Base-by-base conservation (phyloP, 192 early-diverging fungal genomes). In the Gonapodya prolifera region DNA sequence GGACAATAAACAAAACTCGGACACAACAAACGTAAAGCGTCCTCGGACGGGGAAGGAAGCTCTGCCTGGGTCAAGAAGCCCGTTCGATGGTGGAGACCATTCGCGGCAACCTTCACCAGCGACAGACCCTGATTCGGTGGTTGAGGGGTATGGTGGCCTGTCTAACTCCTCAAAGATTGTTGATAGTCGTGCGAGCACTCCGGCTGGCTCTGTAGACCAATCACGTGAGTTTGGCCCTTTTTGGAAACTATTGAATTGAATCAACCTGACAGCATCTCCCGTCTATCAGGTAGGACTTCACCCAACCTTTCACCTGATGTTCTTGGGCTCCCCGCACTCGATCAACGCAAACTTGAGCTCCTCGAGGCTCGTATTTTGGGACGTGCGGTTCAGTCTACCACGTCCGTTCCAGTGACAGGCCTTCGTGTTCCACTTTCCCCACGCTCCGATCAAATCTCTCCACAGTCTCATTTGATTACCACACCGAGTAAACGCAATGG, bases 291-390 rank as follows among this genome's bases (percentile, higher is more conserved):
- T 61, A 61, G 8, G 45, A 8, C 8, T 23, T 61, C 45, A 61
- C 45, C 8, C 23, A 61, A 23, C 45, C 23, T 23, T 16, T 61
- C 45, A 16, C 45, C 45, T 23, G 45, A 61, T 23, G 45, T 61
- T 23, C 71, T 73, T 73, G 18, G 28, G 2, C 71, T 73, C 8
- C 71, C 71, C 8, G 71, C 18, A 2, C 32, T 73, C 28, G 71
- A 73, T 29, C 71, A 73, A 29, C 71, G 71, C 28, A 73, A 73
- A 32, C 71, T 73, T 29, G 71, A 73, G 31, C 71, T 73, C 8
- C 31, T 73, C 18, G 71, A 73, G 32, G 71, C 71, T 18, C 18
- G 71, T 2, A 18, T 73, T 18, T 32, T 73, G 29, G 71, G 71
- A 32, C 71, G 71, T 8, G 32, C 13, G 8, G 31, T 29, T 32